Evolutionary conservation across 2,329 filamentous ascomycete genomes (phyloP), one percentile per base, ranked within the genome.

Genomic region (Pestalotiopsis sp.): DNA sequence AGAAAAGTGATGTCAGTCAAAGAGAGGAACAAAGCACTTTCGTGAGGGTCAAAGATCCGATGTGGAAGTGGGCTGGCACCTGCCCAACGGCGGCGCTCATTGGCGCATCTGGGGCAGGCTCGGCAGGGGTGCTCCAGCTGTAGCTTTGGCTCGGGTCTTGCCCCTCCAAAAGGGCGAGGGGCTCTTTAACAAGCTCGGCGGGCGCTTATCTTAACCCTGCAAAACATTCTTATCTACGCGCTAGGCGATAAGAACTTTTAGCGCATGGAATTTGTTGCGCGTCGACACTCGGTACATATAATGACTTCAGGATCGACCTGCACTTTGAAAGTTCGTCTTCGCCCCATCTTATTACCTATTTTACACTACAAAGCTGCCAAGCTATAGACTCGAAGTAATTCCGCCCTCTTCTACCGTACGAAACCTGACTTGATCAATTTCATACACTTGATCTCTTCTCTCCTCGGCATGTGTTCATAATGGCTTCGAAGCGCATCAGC

Each of bases 401-500:
- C 45, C 20, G 11, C 6, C 2, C 4, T 52, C 45, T 52, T 52
- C 45, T 52, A 52, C 6, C 45, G 2, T 11, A n/a, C 4, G 14
- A 52, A 52, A 7, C 9, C n/a, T 9, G 20, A 23, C n/a, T 9
- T n/a, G 6, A 20, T 20, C 20, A 6, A 4, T 20, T 9, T 52
- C 17, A 9, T 52, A n/a, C 11, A 0, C 20, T 17, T 45, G 13
- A 1, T 5, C n/a, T 49, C 14, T 49, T 38, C 60, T 40, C 27
- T 4, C 36, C 31, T 31, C 31, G 20, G n/a, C 20, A 65, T 66
- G 63, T 7, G 12, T 38, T 60, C 25, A 67, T 65, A 59, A 78
- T 78, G 76, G 68, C 74, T n/a, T 73, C 73, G 0, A 73, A 65
- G 66, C 70, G 69, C 66, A 58, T 68, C 12, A 45, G 66, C 41